Percentiles rank a stretch among this genome's conserved stretches.
Conservation (phyloP, 805 yeast genomes). For the Spencermartinsiella europaea region DNA sequence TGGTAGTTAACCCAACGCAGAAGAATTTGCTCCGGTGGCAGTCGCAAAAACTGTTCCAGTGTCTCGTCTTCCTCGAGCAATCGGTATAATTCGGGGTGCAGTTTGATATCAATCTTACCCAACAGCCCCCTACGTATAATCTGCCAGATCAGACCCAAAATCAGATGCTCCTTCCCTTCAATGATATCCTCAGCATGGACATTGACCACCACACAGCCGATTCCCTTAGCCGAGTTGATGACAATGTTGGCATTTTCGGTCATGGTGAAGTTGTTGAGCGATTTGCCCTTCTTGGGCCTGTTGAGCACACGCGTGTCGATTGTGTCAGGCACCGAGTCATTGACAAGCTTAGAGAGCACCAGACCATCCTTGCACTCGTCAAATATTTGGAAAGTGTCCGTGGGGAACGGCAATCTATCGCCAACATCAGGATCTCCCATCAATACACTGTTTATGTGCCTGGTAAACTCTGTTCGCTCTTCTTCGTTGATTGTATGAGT, state of each 20-base stretch:
- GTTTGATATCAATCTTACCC: constrained; percentile 90
- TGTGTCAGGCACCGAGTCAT: constrained; percentile 97
- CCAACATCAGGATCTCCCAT: constrained; percentile 87
- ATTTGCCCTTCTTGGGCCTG: constrained; percentile 73
- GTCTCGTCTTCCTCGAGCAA: constrained; percentile 95
- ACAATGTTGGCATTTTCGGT: constrained; percentile 96
- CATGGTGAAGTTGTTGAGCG: constrained; percentile 89
- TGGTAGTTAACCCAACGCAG: constrained; percentile 98
- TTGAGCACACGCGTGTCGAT: constrained; percentile 97
- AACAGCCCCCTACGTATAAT: constrained; percentile 93
- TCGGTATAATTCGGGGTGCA: constrained; percentile 94
- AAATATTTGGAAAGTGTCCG: constrained; percentile 90
- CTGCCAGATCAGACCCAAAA: constrained; percentile 96
- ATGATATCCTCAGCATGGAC: constrained; percentile 96
- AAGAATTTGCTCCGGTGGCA: constrained; percentile 96
- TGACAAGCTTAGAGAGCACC: constrained; percentile 85
- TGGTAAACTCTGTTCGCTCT: constrained; percentile 91
- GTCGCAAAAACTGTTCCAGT: constrained; percentile 88
- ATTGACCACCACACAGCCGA: constrained; percentile 96
- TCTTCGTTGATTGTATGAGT: constrained; percentile 97
- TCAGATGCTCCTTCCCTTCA: constrained; percentile 94
- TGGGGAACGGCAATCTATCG: constrained; percentile 79
- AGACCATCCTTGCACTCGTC: constrained; percentile 97
- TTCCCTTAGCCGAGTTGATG: constrained; percentile 97
- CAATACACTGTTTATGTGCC: constrained; percentile 88